phyloP scores from a whole-genome alignment of 2,329 filamentous ascomycete genomes.

The Aspergillus sp. region DNA sequence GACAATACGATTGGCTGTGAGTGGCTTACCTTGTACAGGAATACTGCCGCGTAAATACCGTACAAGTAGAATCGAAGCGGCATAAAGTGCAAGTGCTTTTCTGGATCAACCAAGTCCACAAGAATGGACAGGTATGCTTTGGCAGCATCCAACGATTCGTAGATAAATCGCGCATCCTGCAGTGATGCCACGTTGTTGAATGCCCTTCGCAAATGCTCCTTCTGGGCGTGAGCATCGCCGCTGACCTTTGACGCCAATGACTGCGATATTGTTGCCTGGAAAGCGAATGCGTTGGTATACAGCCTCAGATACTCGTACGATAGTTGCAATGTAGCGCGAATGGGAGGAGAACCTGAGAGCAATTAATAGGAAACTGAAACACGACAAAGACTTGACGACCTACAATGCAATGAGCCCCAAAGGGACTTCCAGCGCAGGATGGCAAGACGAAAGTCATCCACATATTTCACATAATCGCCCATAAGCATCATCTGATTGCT shows the following conservation, averaged over 20 bases:
- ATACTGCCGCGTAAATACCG: constrained; percentile 58
- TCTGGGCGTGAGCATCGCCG: constrained; percentile 27
- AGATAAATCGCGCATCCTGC: constrained; percentile 60
- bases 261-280: constrained; percentile 60
- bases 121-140: constrained; percentile 56
- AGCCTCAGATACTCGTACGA: constrained; percentile 67
- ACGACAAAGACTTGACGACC: constrained; percentile 13
- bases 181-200: constrained; percentile 53
- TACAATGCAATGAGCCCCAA: constrained; percentile 61
- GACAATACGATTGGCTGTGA: not conserved
- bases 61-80: constrained; percentile 58
- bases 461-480: constrained; percentile 67
- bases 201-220: constrained; percentile 36
- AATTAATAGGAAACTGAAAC: constrained; percentile 8
- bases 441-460: constrained; percentile 64
- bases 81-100: constrained; percentile 56
- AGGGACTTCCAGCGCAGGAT: constrained; percentile 65
- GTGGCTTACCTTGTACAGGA: constrained; percentile 54
- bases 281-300: constrained; percentile 70
- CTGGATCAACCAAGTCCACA: constrained; percentile 54
- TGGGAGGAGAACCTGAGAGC: constrained; percentile 51
- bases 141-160: constrained; percentile 58
- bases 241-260: constrained; percentile 37
- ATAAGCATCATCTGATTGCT: constrained; percentile 64
- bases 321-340: constrained; percentile 61